Base-by-base conservation (phyloP, 1,284 basidiomycete genomes). In the Moesziomyces sp. region DNA sequence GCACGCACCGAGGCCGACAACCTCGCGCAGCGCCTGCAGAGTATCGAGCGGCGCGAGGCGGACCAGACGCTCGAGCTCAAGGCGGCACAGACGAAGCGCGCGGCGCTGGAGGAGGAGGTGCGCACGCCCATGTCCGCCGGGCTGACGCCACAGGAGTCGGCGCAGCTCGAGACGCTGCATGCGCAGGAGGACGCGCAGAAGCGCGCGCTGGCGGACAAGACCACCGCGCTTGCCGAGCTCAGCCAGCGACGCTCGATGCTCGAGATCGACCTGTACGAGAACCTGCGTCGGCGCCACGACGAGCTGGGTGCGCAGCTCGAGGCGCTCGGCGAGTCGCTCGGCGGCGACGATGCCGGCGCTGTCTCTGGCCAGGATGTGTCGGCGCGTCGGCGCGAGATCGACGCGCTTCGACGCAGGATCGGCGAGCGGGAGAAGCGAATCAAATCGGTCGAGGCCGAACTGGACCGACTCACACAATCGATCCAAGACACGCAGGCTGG, bases 201-300 rank as follows among this genome's bases (percentile, higher is more conserved):
- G 85, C 90, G 89, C 80, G 86, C 88, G 24, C 86, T 94, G 55
- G 80, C 92, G 23, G 90, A 92, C 66, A 85, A 92, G 44, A 88
- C 89, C 19, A 90, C 89, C 82, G 86, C 86, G 51, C 90, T 91
- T 79, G 89, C 90, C 52, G 89, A 97, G 93, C 85, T 95, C 58
- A 90, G 91, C 42, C 89, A 90, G 23, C 88, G 88, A 71, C 93
- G 93, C 85, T 92, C 90, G 79, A 86, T 90, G 14, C 86, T 97
- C 23, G 93, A 97, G 84, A 95, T 98, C 54, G 96, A 99, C 84
- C 87, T 99, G 35, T 93, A 92, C 70, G 96, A 99, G 82, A 91
- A 91, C 73, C 87, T 98, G 18, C 88, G 90, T 19, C 88, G 94
- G 4, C 88, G 91, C 16, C 87, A 89, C 43, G 91, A 93, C 57